Evolutionary conservation across 192 early-diverging fungal species (phyloP), one percentile per base, ranked within the genome.

Genomic region (Kickxella alabastrina): DNA sequence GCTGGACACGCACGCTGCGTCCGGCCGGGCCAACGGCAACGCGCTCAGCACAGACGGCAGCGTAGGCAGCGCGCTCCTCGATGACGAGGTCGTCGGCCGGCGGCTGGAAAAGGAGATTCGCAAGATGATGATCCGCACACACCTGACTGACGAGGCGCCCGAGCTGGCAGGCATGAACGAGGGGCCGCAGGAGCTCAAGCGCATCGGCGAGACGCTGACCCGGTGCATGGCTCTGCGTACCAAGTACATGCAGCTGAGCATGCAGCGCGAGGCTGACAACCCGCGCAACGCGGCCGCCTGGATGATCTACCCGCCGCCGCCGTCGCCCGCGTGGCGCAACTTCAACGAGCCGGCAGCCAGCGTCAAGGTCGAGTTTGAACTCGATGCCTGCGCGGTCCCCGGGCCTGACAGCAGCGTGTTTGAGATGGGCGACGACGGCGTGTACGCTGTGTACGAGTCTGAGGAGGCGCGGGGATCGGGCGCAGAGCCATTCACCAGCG

Each of bases 261-360:
- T 68, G 13, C 95, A 97, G 68, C 69, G 80, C 26, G 70, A 82
- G 10, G 79, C 77, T 4, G 92, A 91, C 49, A 94, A 95, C 56
- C 95, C 92, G 25, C 87, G 86, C 35, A 90, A 97, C 71, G 37
- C 46, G 1, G 71, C 78, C 17, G 79, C 75, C 22, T 97, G 89
- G 89, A 63, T 82, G 2, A 88, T 95, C 41, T 95, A 93, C 64
- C 95, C 95, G 28, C 77, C 83, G 10, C 87, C 92, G 6, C 90
- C 93, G 0, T 68, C 78, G 2, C 85, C 87, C 10, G 81, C 82
- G 1, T 92, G 89, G 86, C 79, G 54, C 57, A 62, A 75, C 53
- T 75, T 56, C 42, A n/a, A 53, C 28, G 63, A 66, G 41, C 63
- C 62, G 0, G 36, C 51, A 1, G 10, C 29, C 6, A 24, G 25